A percentile compares a stretch with the other conserved stretches of the same genome.
phyloP scores from a whole-genome alignment of 352 stramenopile genomes.

The Pseudoperonospora humuli region DNA sequence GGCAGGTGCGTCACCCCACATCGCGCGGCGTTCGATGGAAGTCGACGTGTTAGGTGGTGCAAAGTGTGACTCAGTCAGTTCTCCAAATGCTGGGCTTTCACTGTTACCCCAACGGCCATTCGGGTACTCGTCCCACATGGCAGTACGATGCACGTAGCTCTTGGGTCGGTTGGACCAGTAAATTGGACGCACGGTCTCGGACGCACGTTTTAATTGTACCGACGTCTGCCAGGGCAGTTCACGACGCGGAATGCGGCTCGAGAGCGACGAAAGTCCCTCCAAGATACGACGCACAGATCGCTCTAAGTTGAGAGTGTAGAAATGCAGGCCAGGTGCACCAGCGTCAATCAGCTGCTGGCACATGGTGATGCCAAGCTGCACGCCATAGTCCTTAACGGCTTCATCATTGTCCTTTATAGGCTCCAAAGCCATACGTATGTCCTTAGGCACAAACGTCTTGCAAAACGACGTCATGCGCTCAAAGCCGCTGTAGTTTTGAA shows the following conservation, averaged over 20 bases:
- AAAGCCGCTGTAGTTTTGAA: conserved; percentile 96
- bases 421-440: conserved; percentile 71
- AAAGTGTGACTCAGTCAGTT: conserved; percentile 94
- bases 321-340: conserved; percentile 85
- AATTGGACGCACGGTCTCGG: conserved; percentile 92
- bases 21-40: conserved; percentile 76
- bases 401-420: conserved; percentile 95
- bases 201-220: conserved; percentile 79
- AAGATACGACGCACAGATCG: conserved; percentile 86
- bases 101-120: conserved; percentile 95
- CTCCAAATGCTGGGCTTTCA: conserved; percentile 92
- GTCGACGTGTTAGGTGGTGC: conserved; percentile 58
- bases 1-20: conserved; percentile 91
- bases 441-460: conserved; percentile 91
- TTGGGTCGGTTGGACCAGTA: conserved; percentile 98
- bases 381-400: conserved; percentile 93
- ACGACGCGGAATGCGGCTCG: conserved; percentile 47
- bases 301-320: conserved; percentile 94
- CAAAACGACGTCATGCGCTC: conserved; percentile 97
- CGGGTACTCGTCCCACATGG: conserved; percentile 96
- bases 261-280: conserved; percentile 55
- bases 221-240: conserved; percentile 90
- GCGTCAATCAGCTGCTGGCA: conserved; percentile 90
- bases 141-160: conserved; percentile 96
- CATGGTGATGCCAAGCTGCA: conserved; percentile 93